A percentile compares a stretch with the other conserved stretches of the same genome.
phyloP scores from a whole-genome alignment of 768 basidiomycete genomes.

The Amanita exitialis region DNA sequence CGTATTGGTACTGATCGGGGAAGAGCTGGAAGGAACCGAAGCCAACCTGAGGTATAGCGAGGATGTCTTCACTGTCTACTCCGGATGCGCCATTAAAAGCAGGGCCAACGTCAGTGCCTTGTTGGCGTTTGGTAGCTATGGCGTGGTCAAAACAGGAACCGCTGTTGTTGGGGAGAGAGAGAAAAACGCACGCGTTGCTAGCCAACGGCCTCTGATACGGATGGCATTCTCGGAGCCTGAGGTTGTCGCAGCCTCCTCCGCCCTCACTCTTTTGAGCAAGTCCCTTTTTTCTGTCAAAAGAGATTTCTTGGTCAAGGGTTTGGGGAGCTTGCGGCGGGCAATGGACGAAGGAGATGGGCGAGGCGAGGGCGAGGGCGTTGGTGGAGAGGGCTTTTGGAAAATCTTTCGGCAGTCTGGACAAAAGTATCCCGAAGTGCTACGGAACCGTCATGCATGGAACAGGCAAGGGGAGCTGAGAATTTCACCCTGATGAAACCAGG shows the following conservation, averaged over 20 bases:
- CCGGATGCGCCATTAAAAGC: conserved; percentile 54
- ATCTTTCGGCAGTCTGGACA: conserved; percentile 49
- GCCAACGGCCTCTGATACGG: conserved; percentile 51
- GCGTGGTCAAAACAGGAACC: conserved; percentile 3
- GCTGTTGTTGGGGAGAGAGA: neutral
- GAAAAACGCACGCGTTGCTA: conserved; percentile 34
- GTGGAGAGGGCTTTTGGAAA: conserved; percentile 25
- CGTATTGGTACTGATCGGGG: conserved; percentile 58
- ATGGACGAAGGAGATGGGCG: conserved; percentile 31
- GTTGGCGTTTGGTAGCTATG: conserved; percentile 38
- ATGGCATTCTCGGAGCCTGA: conserved; percentile 28
- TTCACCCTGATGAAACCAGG: conserved; percentile 52
- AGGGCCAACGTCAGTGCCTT: conserved; percentile 32
- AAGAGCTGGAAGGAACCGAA: conserved; percentile 56
- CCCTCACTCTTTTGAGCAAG: conserved; percentile 33
- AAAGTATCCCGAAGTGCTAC: conserved; percentile 44
- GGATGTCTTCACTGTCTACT: conserved; percentile 58
- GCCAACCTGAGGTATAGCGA: conserved; percentile 43
- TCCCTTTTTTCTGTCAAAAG: conserved; percentile 40
- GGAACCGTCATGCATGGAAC: neutral
- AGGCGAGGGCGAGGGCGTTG: conserved; percentile 28
- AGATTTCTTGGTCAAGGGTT: conserved; percentile 34
- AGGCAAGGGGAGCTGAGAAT: neutral
- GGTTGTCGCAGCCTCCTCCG: conserved; percentile 18
- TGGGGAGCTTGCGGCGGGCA: conserved; percentile 23